These are phyloP conservation scores for Laburnicola sp. DNA, from an alignment of 2,329 filamentous ascomycete species.

Conservation along the genomic window DNA sequence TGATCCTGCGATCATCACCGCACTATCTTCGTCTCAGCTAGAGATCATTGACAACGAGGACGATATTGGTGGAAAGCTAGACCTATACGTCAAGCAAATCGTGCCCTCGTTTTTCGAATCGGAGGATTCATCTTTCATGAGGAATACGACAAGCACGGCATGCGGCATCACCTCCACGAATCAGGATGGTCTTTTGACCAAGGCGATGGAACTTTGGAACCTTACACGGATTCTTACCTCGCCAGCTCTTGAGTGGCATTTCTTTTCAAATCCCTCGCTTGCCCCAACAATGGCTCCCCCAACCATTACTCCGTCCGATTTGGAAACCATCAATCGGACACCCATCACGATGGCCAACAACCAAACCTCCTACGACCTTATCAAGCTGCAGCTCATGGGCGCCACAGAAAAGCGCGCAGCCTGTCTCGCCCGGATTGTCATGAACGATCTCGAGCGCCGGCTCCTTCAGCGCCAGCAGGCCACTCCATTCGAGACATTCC, in stretches of 20 bases:
- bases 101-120: constrained; percentile 51
- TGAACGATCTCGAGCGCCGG: constrained; percentile 64
- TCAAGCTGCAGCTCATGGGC: constrained; percentile 58
- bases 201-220: constrained; percentile 60
- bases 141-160: constrained; percentile 50
- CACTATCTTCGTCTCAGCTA: constrained; percentile 38
- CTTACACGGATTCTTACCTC: constrained; percentile 59
- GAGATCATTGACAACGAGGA: constrained; percentile 57
- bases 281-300: constrained; percentile 39
- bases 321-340: constrained; percentile 32
- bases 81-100: constrained; percentile 57
- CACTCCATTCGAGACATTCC: constrained; percentile 61
- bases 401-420: constrained; percentile 59
- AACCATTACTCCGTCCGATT: constrained; percentile 34
- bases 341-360: constrained; percentile 38
- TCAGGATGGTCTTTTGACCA: constrained; percentile 52
- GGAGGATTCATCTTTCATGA: constrained; percentile 57
- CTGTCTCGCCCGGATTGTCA: constrained; percentile 56
- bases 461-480: constrained; percentile 61
- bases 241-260: constrained; percentile 52
- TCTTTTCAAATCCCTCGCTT: constrained; percentile 51
- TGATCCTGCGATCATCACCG: constrained; percentile 43
- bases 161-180: constrained; percentile 36
- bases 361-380: constrained; percentile 52
- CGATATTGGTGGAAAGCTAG: constrained; percentile 56